These are phyloP conservation scores for Globisporangium takayamanum DNA, from an alignment of 352 stramenopile genomes.

Conservation along the genomic window DNA sequence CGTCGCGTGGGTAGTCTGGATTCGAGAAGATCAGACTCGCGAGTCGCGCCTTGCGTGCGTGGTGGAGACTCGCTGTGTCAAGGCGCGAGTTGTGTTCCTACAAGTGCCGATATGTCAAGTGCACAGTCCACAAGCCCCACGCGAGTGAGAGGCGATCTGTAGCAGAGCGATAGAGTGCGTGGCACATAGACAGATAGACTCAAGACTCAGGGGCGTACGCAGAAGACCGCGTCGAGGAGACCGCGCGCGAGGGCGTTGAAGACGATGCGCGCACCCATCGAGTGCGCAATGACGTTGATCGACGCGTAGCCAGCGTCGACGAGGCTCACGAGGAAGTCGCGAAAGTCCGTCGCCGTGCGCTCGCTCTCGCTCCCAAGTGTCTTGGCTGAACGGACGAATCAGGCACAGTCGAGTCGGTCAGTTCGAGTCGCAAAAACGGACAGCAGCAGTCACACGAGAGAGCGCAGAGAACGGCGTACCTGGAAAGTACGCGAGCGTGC, in stretches of 20 bases:
- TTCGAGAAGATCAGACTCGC: conserved; percentile 73
- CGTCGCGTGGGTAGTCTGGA: conserved; percentile 62
- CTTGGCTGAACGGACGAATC: conserved; percentile 9
- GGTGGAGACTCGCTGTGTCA: not conserved
- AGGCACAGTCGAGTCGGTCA: no score
- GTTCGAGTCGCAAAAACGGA: no score
- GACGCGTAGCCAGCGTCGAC: conserved; percentile 26
- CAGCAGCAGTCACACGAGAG: no score
- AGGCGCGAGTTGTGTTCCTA: not conserved
- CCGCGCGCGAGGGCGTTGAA: conserved; percentile 19
- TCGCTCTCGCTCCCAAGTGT: conserved; percentile 22
- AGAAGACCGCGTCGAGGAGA: conserved; percentile 22
- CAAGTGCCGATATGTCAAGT: not conserved
- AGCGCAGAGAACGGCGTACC: conserved; percentile 6
- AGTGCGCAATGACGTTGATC: conserved; percentile 32
- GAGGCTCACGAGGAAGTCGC: conserved; percentile 22
- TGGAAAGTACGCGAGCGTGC: conserved; percentile 55
- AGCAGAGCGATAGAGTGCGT: not conserved
- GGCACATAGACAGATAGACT: not conserved
- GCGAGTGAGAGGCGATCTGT: no score
- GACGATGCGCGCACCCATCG: conserved; percentile 32
- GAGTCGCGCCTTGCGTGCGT: conserved; percentile 12
- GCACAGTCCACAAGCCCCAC: not conserved
- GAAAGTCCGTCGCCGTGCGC: conserved; percentile 23
- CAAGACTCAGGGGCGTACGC: conserved; percentile 5